phyloP scores from a whole-genome alignment of 306 rosid genomes.

The Castanea mollissima region DNA sequence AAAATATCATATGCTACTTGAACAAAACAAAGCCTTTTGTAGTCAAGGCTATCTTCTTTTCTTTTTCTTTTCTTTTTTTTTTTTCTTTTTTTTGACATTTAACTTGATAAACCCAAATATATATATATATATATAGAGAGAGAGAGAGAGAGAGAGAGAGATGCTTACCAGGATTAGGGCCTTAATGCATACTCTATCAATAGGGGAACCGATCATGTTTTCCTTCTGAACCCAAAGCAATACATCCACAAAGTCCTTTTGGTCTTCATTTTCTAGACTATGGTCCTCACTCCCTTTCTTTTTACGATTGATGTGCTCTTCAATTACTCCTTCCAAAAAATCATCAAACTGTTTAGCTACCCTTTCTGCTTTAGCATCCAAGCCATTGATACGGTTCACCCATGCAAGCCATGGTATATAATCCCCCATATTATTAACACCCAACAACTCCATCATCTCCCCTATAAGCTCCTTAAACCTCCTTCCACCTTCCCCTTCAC shows the following conservation, averaged over 20 bases:
- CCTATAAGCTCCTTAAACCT: slow-evolving; percentile 25
- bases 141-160: not conserved
- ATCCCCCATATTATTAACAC: slow-evolving; percentile 37
- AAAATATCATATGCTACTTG: too few species aligned
- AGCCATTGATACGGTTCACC: slow-evolving; percentile 33
- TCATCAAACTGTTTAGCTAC: slow-evolving; percentile 39
- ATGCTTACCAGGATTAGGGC: slow-evolving; percentile 47
- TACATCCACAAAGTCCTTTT: slow-evolving; percentile 12
- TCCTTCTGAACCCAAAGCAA: too few species aligned
- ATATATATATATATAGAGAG: too few species aligned
- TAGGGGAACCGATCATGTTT: slow-evolving; percentile 30
- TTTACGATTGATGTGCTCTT: slow-evolving; percentile 30
- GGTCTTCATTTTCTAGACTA: not conserved
- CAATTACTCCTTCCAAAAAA: slow-evolving; percentile 41
- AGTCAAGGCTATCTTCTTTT: too few species aligned
- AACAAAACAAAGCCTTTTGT: too few species aligned
- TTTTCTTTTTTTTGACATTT: too few species aligned
- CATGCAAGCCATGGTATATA: slow-evolving; percentile 56
- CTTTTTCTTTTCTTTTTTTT: too few species aligned
- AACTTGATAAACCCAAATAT: too few species aligned
- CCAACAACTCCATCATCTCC: slow-evolving; percentile 32
- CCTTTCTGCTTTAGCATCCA: slow-evolving; percentile 32
- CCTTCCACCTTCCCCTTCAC: slow-evolving; percentile 14
- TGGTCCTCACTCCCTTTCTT: not conserved
- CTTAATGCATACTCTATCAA: slow-evolving; percentile 35